Conservation (phyloP, 495 filamentous ascomycete species). For the Aspergillus hancockii region DNA sequence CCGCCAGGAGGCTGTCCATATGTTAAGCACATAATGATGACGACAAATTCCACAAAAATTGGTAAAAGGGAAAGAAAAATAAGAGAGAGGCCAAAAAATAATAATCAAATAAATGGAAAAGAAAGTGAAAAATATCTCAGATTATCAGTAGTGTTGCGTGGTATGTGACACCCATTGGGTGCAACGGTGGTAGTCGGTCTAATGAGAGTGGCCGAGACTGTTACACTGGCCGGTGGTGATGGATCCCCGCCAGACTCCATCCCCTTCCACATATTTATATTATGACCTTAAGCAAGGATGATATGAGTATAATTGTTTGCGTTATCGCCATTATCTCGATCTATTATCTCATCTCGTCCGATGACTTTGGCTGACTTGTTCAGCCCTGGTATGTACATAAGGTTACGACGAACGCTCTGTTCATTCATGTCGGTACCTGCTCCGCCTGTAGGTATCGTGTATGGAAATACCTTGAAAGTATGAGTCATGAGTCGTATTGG, state of each 20-base stretch:
- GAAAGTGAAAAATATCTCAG: slow-evolving; percentile 3
- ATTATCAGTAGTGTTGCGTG: slow-evolving; percentile 13
- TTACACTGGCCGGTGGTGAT: slow-evolving; percentile 26
- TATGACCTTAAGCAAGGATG: too few relatives aligned
- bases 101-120: slow-evolving; percentile 4
- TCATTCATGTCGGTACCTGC: neutral
- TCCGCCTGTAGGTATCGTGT: neutral
- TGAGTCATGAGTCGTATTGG: neutral
- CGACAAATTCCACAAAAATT: neutral
- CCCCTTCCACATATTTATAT: neutral
- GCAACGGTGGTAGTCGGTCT: slow-evolving; percentile 48
- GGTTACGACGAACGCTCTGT: neutral
- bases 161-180: slow-evolving; percentile 40
- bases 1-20: neutral
- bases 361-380: neutral
- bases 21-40: neutral
- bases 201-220: slow-evolving; percentile 31
- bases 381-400: neutral
- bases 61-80: neutral
- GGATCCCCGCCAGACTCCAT: neutral
- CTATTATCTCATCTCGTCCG: neutral
- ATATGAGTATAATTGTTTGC: neutral
- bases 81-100: neutral
- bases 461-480: neutral
- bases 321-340: neutral